A percentile compares a stretch with the other conserved stretches of the same genome.
Conservation (phyloP, 768 basidiomycete species). For the Suillus bovinus region DNA sequence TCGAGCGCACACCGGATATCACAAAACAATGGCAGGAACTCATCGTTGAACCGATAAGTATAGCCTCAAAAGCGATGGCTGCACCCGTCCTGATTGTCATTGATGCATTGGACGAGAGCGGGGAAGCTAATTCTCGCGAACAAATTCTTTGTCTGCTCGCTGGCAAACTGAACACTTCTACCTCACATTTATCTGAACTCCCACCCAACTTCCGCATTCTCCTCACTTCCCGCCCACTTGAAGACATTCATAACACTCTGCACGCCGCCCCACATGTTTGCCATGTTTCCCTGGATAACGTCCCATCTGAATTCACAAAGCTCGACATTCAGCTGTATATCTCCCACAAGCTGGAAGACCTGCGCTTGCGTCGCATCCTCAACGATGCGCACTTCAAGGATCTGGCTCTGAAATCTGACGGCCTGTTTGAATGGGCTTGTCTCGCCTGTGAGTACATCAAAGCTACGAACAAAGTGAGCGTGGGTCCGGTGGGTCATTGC, state of each 20-base stretch:
- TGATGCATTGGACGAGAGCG: slow-evolving; percentile 25
- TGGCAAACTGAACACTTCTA: background rate
- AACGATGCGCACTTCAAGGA: background rate
- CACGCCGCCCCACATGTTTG: slow-evolving; percentile 1
- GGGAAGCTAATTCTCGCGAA: slow-evolving; percentile 8
- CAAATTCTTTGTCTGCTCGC: slow-evolving; percentile 16
- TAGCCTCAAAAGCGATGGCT: slow-evolving; percentile 5
- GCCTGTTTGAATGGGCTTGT: slow-evolving; percentile 12
- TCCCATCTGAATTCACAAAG: background rate
- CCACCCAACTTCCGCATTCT: slow-evolving; percentile 18
- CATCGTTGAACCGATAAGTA: slow-evolving; percentile 15
- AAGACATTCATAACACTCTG: slow-evolving; percentile 13
- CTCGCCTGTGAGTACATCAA: slow-evolving; percentile 15
- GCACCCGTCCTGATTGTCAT: slow-evolving; percentile 26
- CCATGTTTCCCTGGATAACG: slow-evolving; percentile 1
- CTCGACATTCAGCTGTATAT: slow-evolving; percentile 10
- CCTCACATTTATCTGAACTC: background rate
- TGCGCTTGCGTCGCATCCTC: no score
- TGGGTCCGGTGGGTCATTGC: background rate
- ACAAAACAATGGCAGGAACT: slow-evolving; percentile 18
- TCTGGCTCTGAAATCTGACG: slow-evolving; percentile 5
- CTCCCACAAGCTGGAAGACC: background rate
- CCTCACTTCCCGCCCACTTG: slow-evolving; percentile 15
- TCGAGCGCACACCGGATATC: background rate
- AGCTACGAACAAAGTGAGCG: background rate